A percentile compares a stretch with the other conserved stretches of the same genome.
phyloP scores from a whole-genome alignment of 225 moss, liverwort and hornwort genomes.

The Polytrichum commune region DNA sequence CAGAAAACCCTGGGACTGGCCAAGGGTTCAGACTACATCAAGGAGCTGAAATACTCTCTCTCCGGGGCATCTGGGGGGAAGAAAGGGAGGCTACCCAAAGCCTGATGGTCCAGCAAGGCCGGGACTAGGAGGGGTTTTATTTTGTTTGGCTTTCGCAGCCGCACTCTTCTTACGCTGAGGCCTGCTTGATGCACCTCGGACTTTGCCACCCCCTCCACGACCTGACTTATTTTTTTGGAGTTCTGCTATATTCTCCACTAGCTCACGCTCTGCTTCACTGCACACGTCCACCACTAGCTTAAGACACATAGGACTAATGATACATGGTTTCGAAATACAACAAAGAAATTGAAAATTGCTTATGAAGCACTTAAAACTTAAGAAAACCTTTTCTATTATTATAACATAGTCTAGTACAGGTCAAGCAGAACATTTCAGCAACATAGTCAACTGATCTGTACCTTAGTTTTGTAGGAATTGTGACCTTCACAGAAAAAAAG shows the following conservation, averaged over 20 bases:
- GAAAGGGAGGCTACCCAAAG: conserved; percentile 65
- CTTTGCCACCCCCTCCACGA: conserved; percentile 63
- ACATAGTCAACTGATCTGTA: conserved; percentile 12
- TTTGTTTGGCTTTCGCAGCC: conserved; percentile 74
- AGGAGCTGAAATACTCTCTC: conserved; percentile 32
- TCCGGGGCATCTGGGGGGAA: conserved; percentile 46
- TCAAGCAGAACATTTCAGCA: too few relatives aligned
- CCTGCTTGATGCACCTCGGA: conserved; percentile 71
- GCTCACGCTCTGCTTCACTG: conserved; percentile 86
- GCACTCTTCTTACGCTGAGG: conserved; percentile 99
- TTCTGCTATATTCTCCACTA: conserved; percentile 77
- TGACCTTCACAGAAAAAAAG: conserved; percentile 90
- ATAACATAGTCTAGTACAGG: too few relatives aligned
- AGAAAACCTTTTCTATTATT: too few relatives aligned
- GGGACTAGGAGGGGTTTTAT: conserved; percentile 58
- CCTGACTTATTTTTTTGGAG: conserved; percentile 63
- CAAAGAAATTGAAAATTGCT: background rate
- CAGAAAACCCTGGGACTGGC: conserved; percentile 33
- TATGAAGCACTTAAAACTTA: background rate
- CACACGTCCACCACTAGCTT: conserved; percentile 11
- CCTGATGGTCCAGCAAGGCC: conserved; percentile 64
- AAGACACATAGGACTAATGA: background rate
- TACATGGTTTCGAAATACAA: background rate
- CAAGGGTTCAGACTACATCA: conserved; percentile 40
- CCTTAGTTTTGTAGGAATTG: conserved; percentile 89